phyloP scores from a whole-genome alignment of 768 basidiomycete genomes.

The Cyclocybe cylindracea region DNA sequence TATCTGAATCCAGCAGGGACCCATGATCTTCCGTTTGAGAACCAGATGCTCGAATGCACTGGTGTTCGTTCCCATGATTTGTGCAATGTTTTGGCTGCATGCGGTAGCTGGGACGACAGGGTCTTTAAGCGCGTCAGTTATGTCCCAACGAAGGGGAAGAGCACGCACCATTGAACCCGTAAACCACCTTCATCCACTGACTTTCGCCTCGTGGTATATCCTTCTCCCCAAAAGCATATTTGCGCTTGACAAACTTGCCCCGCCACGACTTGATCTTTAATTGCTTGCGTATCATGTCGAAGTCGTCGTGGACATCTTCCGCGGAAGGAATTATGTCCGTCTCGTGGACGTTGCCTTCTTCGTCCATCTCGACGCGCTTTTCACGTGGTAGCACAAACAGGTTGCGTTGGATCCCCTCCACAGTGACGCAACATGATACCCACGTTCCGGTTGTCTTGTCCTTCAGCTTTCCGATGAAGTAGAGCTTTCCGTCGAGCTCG shows the following conservation, averaged over 20 bases:
- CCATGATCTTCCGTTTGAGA: constrained; percentile 97
- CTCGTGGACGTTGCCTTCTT: constrained; percentile 60
- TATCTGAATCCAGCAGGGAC: constrained; percentile 94
- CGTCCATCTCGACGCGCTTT: constrained; percentile 55
- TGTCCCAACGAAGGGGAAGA: neutral
- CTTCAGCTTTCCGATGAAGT: constrained; percentile 89
- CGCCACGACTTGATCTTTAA: constrained; percentile 75
- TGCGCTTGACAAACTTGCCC: constrained; percentile 83
- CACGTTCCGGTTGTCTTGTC: constrained; percentile 70
- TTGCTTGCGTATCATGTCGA: constrained; percentile 75
- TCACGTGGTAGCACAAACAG: constrained; percentile 85
- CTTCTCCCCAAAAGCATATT: constrained; percentile 88
- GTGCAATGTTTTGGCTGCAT: constrained; percentile 80
- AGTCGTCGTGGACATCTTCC: constrained; percentile 79
- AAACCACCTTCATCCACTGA: constrained; percentile 93
- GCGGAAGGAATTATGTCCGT: constrained; percentile 75
- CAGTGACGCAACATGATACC: constrained; percentile 85
- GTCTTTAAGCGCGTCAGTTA: constrained; percentile 41
- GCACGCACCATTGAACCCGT: constrained; percentile 78
- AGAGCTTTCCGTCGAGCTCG: constrained; percentile 80
- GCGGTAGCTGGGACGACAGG: constrained; percentile 72
- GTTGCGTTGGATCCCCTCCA: constrained; percentile 87
- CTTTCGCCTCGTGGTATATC: constrained; percentile 79
- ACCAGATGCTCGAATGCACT: constrained; percentile 92
- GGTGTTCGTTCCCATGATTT: constrained; percentile 90